Evolutionary conservation across 352 stramenopile species (phyloP).

Genomic region (Thraustochytrium sp.): DNA sequence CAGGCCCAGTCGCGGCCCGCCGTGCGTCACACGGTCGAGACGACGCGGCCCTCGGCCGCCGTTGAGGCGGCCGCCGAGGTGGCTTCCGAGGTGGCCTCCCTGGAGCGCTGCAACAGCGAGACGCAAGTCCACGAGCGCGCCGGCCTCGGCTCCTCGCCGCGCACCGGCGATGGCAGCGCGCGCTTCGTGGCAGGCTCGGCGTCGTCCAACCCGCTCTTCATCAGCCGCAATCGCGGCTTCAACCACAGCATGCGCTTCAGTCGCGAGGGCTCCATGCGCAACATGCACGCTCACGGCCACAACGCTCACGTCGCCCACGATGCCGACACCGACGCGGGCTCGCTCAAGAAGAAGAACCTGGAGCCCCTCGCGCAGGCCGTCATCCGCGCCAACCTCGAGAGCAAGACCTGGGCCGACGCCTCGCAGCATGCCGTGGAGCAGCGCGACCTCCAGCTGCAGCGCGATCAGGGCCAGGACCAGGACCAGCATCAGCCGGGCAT

Average conservation of each 20-base stretch:
- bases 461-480: background rate
- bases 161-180: background rate
- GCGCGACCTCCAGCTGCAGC: background rate
- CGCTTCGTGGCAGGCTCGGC: background rate
- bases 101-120: conserved; percentile 15
- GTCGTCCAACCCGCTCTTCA: conserved; percentile 8
- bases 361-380: background rate
- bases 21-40: conserved; percentile 31
- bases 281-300: background rate
- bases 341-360: no score
- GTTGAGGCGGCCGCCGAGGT: conserved; percentile 11
- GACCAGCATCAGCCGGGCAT: no score
- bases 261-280: background rate
- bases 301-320: background rate
- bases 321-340: no score
- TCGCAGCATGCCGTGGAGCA: background rate
- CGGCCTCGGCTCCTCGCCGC: background rate
- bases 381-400: conserved; percentile 12
- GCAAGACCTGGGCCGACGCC: background rate
- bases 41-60: background rate
- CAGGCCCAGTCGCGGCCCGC: background rate
- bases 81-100: background rate
- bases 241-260: conserved; percentile 5
- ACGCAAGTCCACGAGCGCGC: background rate
- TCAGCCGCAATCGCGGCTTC: conserved; percentile 2